Evolutionary conservation across 768 basidiomycete genomes (phyloP).

Genomic region (Tulasnella sp.): DNA sequence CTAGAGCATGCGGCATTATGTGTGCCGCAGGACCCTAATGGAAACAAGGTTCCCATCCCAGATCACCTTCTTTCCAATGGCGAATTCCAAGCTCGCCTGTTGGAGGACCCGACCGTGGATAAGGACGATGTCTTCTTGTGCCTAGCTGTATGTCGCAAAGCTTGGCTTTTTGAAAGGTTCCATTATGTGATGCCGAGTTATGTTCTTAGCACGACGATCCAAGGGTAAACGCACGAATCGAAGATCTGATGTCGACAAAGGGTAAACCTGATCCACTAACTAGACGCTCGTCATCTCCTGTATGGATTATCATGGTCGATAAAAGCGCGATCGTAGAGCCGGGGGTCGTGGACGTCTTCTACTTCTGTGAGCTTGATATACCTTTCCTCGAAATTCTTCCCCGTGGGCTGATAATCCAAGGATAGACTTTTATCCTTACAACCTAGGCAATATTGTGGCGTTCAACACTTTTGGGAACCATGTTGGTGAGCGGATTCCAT

Average conservation of each 20-base stretch:
- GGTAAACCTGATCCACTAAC: conserved; percentile 11
- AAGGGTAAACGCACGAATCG: conserved; percentile 7
- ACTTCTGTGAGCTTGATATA: conserved; percentile 3
- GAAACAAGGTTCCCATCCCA: conserved; percentile 1
- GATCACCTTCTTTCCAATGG: background rate
- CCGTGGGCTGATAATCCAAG: background rate
- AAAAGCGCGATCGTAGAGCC: conserved; percentile 6
- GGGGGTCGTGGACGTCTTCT: conserved; percentile 13
- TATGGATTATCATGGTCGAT: conserved; percentile 10
- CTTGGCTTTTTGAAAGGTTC: background rate
- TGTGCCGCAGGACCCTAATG: background rate
- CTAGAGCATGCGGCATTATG: background rate
- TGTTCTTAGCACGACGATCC: conserved; percentile 11
- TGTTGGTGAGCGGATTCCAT: conserved; percentile 11
- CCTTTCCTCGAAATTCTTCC: background rate
- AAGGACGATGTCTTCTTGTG: background rate
- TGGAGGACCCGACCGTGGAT: background rate
- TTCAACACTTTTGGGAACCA: conserved; percentile 9
- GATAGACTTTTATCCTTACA: conserved; percentile 14
- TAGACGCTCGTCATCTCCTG: background rate
- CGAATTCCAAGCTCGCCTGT: background rate
- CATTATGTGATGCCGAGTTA: too few relatives aligned
- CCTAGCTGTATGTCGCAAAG: conserved; percentile 2
- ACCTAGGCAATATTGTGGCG: conserved; percentile 7
- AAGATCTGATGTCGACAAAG: background rate